Percentiles rank a stretch among this genome's conserved stretches.
Evolutionary conservation across 1,284 basidiomycete species (phyloP).

Genomic region (Microbotryum silenes-acaulis): DNA sequence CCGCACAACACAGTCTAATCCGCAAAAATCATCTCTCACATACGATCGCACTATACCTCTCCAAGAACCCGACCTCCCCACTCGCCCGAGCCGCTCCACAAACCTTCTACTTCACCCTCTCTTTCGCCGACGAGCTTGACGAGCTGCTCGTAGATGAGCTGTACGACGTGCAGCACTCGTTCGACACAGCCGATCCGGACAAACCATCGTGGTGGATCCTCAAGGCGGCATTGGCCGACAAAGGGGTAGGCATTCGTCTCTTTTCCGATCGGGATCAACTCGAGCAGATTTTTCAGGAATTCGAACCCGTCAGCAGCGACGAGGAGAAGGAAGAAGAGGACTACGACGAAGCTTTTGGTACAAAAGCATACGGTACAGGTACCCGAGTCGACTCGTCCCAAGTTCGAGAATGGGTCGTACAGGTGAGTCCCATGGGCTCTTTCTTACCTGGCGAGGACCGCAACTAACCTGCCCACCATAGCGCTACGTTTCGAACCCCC

Average conservation of each 20-base stretch:
- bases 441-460: background rate
- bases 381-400: conserved; percentile 53
- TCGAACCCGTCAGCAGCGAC: conserved; percentile 56
- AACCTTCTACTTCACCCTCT: conserved; percentile 83
- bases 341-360: conserved; percentile 55
- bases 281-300: conserved; percentile 70
- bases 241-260: conserved; percentile 87
- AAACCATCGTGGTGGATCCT: conserved; percentile 74
- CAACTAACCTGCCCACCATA: conserved; percentile 39
- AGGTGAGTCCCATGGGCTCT: conserved; percentile 50
- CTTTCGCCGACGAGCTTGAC: conserved; percentile 89
- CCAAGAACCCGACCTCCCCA: conserved; percentile 61
- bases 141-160: conserved; percentile 90
- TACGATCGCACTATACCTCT: conserved; percentile 63
- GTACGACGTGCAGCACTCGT: conserved; percentile 66
- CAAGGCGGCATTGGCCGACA: conserved; percentile 95
- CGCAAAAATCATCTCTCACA: conserved; percentile 87
- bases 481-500: conserved; percentile 72
- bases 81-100: conserved; percentile 53
- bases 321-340: conserved; percentile 42
- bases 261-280: conserved; percentile 73
- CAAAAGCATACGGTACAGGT: conserved; percentile 22
- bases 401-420: conserved; percentile 91
- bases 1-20: conserved; percentile 56
- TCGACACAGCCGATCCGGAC: conserved; percentile 47